A percentile compares a stretch with the other conserved stretches of the same genome.
Conservation (phyloP, 441 rosid species). For the Pelargonium australe region DNA sequence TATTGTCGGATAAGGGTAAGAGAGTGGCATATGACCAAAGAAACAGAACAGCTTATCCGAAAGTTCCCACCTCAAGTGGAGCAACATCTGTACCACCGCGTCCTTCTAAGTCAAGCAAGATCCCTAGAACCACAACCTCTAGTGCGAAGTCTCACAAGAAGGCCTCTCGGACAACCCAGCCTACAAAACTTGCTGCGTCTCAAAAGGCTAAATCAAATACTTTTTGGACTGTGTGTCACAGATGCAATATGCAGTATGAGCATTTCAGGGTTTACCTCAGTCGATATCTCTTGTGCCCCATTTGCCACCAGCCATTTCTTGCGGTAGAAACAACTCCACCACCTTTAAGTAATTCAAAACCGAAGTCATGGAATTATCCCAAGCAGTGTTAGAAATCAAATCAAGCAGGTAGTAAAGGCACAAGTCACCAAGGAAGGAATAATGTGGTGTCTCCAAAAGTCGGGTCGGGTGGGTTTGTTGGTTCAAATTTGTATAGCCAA, state of each 20-base stretch:
- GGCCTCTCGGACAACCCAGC: conserved; percentile 2
- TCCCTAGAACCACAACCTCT: conserved; percentile 25
- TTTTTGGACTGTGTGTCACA: conserved; percentile 81
- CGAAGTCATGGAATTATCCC: conserved; percentile 43
- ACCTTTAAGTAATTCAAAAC: conserved; percentile 39
- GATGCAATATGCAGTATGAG: conserved; percentile 74
- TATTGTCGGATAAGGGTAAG: conserved; percentile 59
- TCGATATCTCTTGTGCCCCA: conserved; percentile 72
- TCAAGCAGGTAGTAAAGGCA: conserved; percentile 28
- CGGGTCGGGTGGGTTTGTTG: conserved; percentile 13
- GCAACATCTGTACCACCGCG: conserved; percentile 34
- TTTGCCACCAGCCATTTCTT: conserved; percentile 55
- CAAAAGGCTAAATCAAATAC: conserved; percentile 41
- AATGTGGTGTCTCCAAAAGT: conserved; percentile 8
- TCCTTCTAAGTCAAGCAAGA: conserved; percentile 45
- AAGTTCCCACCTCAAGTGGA: conserved; percentile 34
- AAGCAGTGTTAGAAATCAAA: conserved; percentile 44
- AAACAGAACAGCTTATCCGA: conserved; percentile 28
- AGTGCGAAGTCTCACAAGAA: conserved; percentile 29
- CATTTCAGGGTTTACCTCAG: conserved; percentile 66
- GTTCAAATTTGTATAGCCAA: conserved; percentile 28
- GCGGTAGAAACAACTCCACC: conserved; percentile 67
- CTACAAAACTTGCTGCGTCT: conserved; percentile 20
- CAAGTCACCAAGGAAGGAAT: conserved; percentile 29
- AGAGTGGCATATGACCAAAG: conserved; percentile 58